These are phyloP conservation scores for Jackrogersella multiformis DNA, from an alignment of 495 filamentous ascomycete species.

Conservation along the genomic window DNA sequence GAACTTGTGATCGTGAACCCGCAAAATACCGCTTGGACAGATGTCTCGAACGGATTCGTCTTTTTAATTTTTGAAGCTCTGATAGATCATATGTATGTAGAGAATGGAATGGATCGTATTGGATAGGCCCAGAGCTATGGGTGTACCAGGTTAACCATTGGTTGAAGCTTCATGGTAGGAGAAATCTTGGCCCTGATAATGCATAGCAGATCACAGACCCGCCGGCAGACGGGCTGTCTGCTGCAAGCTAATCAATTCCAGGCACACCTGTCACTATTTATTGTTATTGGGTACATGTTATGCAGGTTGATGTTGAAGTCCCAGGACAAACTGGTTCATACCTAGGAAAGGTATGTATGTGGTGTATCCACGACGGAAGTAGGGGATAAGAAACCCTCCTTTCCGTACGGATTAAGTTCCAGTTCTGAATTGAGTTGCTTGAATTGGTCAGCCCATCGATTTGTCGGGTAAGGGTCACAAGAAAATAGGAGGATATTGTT, in stretches of 20 bases:
- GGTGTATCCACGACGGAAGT: background rate
- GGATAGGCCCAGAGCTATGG: slow-evolving; percentile 25
- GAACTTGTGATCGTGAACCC: slow-evolving; percentile 8
- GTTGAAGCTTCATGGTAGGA: slow-evolving; percentile 24
- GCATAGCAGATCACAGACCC: slow-evolving; percentile 41
- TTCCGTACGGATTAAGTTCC: background rate
- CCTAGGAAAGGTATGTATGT: slow-evolving; percentile 4
- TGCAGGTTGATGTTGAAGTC: slow-evolving; percentile 19
- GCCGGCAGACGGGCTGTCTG: slow-evolving; percentile 26
- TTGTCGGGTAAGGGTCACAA: background rate
- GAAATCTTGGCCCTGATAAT: slow-evolving; percentile 43
- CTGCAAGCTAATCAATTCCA: slow-evolving; percentile 43
- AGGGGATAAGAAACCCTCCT: background rate
- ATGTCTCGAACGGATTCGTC: slow-evolving; percentile 36
- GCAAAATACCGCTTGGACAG: slow-evolving; percentile 14
- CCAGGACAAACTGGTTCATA: slow-evolving; percentile 13
- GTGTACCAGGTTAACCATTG: slow-evolving; percentile 22
- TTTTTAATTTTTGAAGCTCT: slow-evolving; percentile 16
- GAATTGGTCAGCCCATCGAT: background rate
- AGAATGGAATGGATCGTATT: too few species aligned
- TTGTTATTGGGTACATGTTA: slow-evolving; percentile 26
- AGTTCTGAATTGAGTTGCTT: background rate
- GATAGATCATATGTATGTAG: slow-evolving; percentile 16
- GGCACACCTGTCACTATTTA: slow-evolving; percentile 16
- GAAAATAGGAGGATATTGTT: background rate